These are phyloP conservation scores for Margaritispora aquatica DNA, from an alignment of 495 filamentous ascomycete genomes.

Conservation along the genomic window DNA sequence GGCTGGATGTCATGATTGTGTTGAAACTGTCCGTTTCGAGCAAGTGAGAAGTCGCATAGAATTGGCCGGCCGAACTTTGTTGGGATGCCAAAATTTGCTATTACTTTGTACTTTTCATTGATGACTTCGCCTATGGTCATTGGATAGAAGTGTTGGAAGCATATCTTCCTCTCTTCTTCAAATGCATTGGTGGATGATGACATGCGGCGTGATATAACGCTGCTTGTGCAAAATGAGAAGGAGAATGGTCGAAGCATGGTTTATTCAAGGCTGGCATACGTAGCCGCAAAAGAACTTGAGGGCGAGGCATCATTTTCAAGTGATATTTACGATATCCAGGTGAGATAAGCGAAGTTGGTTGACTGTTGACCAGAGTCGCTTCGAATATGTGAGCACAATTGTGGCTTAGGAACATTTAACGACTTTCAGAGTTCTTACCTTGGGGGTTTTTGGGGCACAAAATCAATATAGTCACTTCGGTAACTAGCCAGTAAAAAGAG, in stretches of 20 bases:
- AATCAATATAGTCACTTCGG: no score
- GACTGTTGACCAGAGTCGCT: no score
- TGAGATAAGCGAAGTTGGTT: no score
- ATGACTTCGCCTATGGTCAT: slow-evolving; percentile 35
- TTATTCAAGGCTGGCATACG: slow-evolving; percentile 12
- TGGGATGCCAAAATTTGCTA: slow-evolving; percentile 27
- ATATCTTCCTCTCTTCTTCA: slow-evolving; percentile 20
- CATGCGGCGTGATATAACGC: slow-evolving; percentile 13
- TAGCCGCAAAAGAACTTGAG: slow-evolving; percentile 2
- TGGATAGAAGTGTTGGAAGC: slow-evolving; percentile 34
- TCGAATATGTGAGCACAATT: no score
- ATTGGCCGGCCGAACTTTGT: slow-evolving; percentile 11
- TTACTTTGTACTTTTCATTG: slow-evolving; percentile 31
- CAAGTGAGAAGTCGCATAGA: slow-evolving; percentile 23
- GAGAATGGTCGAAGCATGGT: slow-evolving; percentile 13
- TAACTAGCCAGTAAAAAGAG: no score
- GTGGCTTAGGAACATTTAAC: no score
- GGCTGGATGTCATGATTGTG: slow-evolving; percentile 30
- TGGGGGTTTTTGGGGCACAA: no score
- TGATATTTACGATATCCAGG: no score
- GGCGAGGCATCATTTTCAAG: no score
- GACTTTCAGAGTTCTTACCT: no score
- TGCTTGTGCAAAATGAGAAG: slow-evolving; percentile 12
- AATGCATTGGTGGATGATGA: slow-evolving; percentile 16
- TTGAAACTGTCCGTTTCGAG: slow-evolving; percentile 13